Base-by-base conservation (phyloP, 2,329 filamentous ascomycete species). In the Aspergillus pseudoterreus region DNA sequence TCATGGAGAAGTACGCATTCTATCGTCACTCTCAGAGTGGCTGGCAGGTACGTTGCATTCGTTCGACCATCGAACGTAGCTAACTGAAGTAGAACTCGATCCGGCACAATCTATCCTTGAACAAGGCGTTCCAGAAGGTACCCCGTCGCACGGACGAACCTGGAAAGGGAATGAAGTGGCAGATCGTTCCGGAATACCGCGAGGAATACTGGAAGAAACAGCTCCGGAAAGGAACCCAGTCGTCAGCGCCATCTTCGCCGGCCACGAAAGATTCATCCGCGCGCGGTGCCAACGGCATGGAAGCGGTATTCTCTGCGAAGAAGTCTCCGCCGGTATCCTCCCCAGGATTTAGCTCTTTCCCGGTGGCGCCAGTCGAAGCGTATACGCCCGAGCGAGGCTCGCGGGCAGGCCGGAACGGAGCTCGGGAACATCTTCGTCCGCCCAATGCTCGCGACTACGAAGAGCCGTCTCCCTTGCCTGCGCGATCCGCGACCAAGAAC, bases 81-180 rank as follows among this genome's bases (percentile, higher is more conserved):
- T 32, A 38, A 38, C 12, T 17, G 17, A 30, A n/a, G 19, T 63
- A 90, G 84, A 99, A 99, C 69, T 96, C 91, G 0, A 99, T 99
- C 59, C 86, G 94, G 11, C 94, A 99, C 69, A 99, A 99, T 62
- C 73, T 99, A 12, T 97, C 94, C 1, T 75, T 99, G 39, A 97
- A 95, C 71, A 96, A 96, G 68, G 85, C 87, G 0, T 99, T 99
- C 65, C 86, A 91, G 62, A 99, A 99, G 71, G 88, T 96, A 8
- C 88, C 94, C 3, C 86, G 94, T 43, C 86, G 89, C 14, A 96
- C 91, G 0, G 90, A 97, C 61, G 94, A 99, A 68, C 94, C 94
- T 19, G 94, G 94, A 11, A 99, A 99, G 70, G 94, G 94, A 24
- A 97, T 96, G 91, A 97, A 97, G 69, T 99, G 94, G 94, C 90